Base-by-base conservation (phyloP, 768 basidiomycete genomes). In the Roridomyces roridus region DNA sequence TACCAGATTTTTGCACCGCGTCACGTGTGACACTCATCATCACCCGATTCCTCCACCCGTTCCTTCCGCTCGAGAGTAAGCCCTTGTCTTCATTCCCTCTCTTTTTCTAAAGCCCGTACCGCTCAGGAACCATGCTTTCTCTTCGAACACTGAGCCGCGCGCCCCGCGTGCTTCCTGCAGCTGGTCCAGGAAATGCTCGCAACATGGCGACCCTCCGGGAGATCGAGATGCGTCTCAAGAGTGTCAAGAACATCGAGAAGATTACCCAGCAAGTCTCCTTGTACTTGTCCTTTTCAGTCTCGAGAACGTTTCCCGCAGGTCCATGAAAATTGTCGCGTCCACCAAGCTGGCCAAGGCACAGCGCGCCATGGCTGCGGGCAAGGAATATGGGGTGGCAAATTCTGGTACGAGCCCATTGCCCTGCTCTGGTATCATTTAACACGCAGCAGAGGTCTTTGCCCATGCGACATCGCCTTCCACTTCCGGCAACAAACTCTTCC, bases 271-370 rank as follows among this genome's bases (percentile, higher is more conserved):
- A 34, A 34, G 31, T 34, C 31, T 40, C 94, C 44, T 96, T 97
- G 93, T 96, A 97, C n/a, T n/a, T 84, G 95, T 98, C 87, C 96
- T 98, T 82, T 12, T 20, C 39, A 17, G 6, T 6, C n/a, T 21
- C 3, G 2, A 6, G 23, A 12, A 49, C 15, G 11, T 25, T 9
- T 17, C 15, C 5, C 18, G 20, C 39, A 35, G n/a, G 31, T 47
- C 94, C 46, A 96, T 97, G 94, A 96, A 97, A 84, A 96, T 99
- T 86, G 96, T 98, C 82, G 96, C 96, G 55, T 98, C 96, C 46
- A 96, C 96, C 48, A 95, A 96, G 75, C 88, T 99, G 31, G 85
- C 88, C 67, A 95, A 96, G 78, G 97, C 96, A 49, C 94, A 96
- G 81, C 85, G 88, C 65, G 94, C 95, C 59, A 96, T 98, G 93